Base-by-base conservation (phyloP, 2,329 filamentous ascomycete species). In the Pseudogymnoascus sp. region DNA sequence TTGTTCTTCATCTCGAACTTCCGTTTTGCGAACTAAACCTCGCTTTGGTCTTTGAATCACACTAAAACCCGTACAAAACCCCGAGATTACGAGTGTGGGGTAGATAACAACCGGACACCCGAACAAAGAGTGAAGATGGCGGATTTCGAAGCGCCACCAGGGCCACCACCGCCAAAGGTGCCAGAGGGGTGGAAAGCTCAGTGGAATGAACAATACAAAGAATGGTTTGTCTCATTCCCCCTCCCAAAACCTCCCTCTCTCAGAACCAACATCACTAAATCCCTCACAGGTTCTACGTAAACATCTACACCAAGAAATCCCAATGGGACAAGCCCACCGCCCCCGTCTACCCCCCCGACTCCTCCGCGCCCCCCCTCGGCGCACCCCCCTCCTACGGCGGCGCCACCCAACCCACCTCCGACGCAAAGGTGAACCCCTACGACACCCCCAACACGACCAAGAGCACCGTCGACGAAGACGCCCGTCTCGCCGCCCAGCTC, bases 261-360 rank as follows among this genome's bases (percentile, higher is more conserved):
- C 7, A 4, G 62, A 44, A 57, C 15, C n/a, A 61, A n/a, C 19
- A 44, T 65, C 64, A 60, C 63, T 69, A 65, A 65, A 73, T 62
- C 61, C n/a, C 17, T 21, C 33, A 7, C 67, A 91, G 88, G 88
- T 96, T 95, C 83, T 97, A 90, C 78, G 89, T 96, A 65, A 95
- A 97, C 78, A 84, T 89, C 66, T 84, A 87, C 76, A 96, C 92
- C 68, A 95, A 95, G 72, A 83, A 89, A 73, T 96, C 93, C 4
- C 89, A 93, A 82, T 97, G 93, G 93, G 89, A 96, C 4, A 88
- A 85, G 69, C 92, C 92, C 17, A 90, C 86, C 38, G 82, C 82
- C 62, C 87, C 89, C 47, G 85, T 86, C 62, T 83, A 84, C 68
- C 80, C 83, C 15, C 83, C 84, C 59, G 80, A 83, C 68, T 79